Percentiles rank a stretch among this genome's conserved stretches.
Conservation (phyloP, 106 monocot genomes). For the Xerophyta viscosa region DNA sequence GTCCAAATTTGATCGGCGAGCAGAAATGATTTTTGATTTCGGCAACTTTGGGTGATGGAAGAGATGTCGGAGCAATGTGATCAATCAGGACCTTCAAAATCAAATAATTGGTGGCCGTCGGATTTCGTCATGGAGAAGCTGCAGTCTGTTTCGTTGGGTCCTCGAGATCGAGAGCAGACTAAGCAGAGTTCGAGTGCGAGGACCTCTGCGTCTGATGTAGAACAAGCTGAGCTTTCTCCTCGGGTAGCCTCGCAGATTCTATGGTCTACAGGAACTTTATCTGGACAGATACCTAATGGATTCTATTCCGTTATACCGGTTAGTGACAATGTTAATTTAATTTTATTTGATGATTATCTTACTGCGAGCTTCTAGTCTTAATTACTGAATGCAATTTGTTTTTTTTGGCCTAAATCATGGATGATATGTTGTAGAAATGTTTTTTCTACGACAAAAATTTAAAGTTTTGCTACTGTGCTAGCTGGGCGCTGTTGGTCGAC, state of each 20-base stretch:
- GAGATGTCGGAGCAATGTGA: slow-evolving; percentile 35
- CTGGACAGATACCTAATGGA: slow-evolving; percentile 80
- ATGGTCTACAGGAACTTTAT: slow-evolving; percentile 76
- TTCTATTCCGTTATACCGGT: slow-evolving; percentile 90
- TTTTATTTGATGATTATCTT: neutral
- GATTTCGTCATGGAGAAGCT: slow-evolving; percentile 59
- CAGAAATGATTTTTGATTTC: too few relatives aligned
- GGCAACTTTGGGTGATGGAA: slow-evolving; percentile 59
- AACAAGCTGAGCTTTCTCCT: slow-evolving; percentile 30
- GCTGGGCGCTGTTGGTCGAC: too few relatives aligned
- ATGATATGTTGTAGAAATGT: too few relatives aligned
- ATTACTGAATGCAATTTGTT: too few relatives aligned
- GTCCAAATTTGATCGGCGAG: too few relatives aligned
- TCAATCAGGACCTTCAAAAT: slow-evolving; percentile 21
- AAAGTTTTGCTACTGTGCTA: too few relatives aligned
- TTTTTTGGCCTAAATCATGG: too few relatives aligned
- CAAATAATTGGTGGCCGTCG: slow-evolving; percentile 41
- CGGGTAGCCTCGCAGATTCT: slow-evolving; percentile 61
- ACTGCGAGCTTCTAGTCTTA: too few relatives aligned
- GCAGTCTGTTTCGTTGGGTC: slow-evolving; percentile 43
- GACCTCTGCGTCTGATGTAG: slow-evolving; percentile 14
- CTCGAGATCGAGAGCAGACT: slow-evolving; percentile 24
- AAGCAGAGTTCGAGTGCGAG: slow-evolving; percentile 13
- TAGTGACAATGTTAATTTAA: slow-evolving; percentile 15
- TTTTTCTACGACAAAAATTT: too few relatives aligned